A percentile compares a stretch with the other conserved stretches of the same genome.
Evolutionary conservation across 164 flowering plant species (phyloP).

Genomic region (Vitis rotundifolia): DNA sequence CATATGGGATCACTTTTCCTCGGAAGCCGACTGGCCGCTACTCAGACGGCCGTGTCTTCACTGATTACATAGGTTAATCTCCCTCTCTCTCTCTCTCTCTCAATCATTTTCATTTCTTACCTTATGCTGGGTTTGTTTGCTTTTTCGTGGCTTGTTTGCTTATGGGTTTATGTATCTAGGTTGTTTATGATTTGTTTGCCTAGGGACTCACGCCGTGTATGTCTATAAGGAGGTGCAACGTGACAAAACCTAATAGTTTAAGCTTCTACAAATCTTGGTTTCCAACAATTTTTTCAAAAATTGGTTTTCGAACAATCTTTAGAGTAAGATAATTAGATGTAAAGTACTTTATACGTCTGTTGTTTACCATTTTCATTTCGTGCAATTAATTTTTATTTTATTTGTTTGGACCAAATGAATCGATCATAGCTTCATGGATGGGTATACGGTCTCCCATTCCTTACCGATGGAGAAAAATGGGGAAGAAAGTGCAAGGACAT

Average conservation of each 20-base stretch:
- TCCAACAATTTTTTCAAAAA: too few relatives aligned
- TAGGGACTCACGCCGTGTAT: too few relatives aligned
- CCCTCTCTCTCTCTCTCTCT: neutral
- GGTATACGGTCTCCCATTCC: constrained; percentile 43
- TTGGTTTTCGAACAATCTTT: too few relatives aligned
- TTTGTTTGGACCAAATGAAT: neutral
- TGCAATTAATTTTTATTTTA: neutral
- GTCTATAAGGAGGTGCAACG: too few relatives aligned
- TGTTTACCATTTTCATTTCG: neutral
- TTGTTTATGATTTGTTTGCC: too few relatives aligned
- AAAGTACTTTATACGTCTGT: neutral
- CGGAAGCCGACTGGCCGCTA: neutral
- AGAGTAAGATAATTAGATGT: too few relatives aligned
- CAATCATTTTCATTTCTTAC: neutral
- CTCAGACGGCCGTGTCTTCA: constrained; percentile 6
- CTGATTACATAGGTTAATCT: neutral
- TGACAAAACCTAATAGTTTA: too few relatives aligned
- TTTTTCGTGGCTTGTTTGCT: neutral
- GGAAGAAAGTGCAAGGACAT: constrained; percentile 7
- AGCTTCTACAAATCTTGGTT: too few relatives aligned
- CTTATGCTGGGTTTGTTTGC: too few relatives aligned
- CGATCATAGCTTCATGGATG: constrained; percentile 34
- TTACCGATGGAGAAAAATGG: constrained; percentile 22
- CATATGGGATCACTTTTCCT: constrained; percentile 1
- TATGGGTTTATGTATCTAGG: too few relatives aligned